Conservation (phyloP, 164 flowering plant genomes). For the Pachysandra terminalis region DNA sequence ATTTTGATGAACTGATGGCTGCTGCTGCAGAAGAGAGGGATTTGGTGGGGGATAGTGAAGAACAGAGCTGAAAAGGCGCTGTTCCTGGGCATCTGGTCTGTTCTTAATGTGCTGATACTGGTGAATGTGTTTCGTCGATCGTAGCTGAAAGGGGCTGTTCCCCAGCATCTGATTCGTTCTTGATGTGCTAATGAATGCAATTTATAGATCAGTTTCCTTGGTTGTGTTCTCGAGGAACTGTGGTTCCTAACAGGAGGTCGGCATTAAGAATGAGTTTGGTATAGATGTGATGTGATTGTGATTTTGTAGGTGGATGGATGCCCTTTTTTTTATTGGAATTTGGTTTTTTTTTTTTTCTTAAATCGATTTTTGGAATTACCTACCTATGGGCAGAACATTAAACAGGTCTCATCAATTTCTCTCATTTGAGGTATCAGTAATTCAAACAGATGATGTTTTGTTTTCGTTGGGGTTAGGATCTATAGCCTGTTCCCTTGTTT, state of each 20-base stretch:
- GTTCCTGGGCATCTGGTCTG: not conserved
- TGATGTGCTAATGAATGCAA: no score
- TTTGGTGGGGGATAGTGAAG: conserved; percentile 35
- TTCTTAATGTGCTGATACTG: not conserved
- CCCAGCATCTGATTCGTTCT: conserved; percentile 1
- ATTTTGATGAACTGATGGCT: conserved; percentile 87
- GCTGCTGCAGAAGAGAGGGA: conserved; percentile 71
- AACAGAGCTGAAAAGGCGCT: conserved; percentile 39
- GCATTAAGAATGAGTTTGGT: not conserved
- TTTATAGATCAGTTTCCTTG: not conserved
- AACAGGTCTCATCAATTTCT: no score
- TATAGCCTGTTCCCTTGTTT: no score
- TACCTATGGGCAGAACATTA: no score
- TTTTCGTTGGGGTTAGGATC: no score
- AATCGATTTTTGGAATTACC: not conserved
- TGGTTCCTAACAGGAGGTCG: not conserved
- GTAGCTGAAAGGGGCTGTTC: conserved; percentile 6
- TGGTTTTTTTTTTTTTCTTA: not conserved
- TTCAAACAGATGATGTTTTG: no score
- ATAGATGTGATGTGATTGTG: not conserved
- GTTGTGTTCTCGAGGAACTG: not conserved
- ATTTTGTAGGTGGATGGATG: not conserved
- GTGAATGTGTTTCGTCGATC: conserved; percentile 17
- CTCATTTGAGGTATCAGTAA: no score
- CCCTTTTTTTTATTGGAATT: conserved; percentile 15